Evolutionary conservation across 1,284 basidiomycete species (phyloP).

Genomic region (Cutaneotrichosporon sp.): DNA sequence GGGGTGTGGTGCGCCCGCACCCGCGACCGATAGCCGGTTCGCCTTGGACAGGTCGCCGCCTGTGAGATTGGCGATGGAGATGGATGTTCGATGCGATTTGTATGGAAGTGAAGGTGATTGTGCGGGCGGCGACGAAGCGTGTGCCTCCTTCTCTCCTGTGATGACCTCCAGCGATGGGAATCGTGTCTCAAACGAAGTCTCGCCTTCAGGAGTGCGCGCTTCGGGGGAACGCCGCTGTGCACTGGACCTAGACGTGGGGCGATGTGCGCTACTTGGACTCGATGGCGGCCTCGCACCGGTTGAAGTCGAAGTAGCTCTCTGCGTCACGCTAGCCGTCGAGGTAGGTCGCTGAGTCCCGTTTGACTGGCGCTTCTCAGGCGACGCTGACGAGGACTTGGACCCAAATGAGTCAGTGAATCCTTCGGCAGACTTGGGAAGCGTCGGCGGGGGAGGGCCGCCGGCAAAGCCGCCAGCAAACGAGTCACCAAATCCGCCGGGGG

Average conservation of each 20-base stretch:
- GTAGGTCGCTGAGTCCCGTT: too few relatives aligned
- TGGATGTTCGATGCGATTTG: slow-evolving; percentile 17
- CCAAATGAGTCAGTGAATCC: slow-evolving; percentile 14
- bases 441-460: neutral
- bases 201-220: slow-evolving; percentile 26
- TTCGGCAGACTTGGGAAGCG: neutral
- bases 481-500: slow-evolving; percentile 15
- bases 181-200: slow-evolving; percentile 40
- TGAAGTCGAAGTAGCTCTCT: too few relatives aligned
- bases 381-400: neutral
- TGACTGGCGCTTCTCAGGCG: too few relatives aligned
- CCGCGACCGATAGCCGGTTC: neutral
- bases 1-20: slow-evolving; percentile 17
- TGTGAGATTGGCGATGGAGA: slow-evolving; percentile 37
- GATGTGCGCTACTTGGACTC: too few relatives aligned
- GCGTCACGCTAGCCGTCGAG: too few relatives aligned
- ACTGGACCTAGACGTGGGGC: neutral
- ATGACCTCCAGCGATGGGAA: slow-evolving; percentile 45
- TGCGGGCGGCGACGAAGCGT: neutral
- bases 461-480: slow-evolving; percentile 6
- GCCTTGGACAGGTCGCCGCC: slow-evolving; percentile 27
- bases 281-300: too few relatives aligned
- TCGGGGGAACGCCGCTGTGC: slow-evolving; percentile 7
- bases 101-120: neutral
- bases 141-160: neutral